Evolutionary conservation across 176 grass and related monocot genomes (phyloP).

Genomic region (Oryza coarctata): DNA sequence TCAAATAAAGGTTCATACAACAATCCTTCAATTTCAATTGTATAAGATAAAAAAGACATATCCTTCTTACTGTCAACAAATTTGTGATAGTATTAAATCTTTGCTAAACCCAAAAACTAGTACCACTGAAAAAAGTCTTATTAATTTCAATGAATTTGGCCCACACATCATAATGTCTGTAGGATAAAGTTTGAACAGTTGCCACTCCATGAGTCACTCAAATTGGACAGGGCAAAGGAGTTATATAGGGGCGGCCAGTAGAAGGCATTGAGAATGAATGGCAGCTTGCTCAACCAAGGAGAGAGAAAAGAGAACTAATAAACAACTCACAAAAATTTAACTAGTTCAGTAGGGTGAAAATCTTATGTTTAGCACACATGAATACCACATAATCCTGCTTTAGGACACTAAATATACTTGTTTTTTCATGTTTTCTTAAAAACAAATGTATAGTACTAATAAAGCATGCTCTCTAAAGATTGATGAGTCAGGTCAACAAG

Average conservation of each 20-base stretch:
- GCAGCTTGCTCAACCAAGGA: neutral
- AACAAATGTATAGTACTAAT: neutral
- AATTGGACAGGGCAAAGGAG: neutral
- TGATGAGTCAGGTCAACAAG: neutral
- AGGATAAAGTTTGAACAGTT: neutral
- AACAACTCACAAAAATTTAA: neutral
- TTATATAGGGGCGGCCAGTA: neutral
- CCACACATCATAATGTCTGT: neutral
- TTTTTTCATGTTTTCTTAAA: neutral
- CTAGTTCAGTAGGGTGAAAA: neutral
- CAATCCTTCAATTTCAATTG: neutral
- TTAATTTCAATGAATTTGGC: neutral
- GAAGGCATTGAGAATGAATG: neutral
- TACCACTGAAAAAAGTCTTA: neutral
- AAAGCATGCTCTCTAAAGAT: conserved; percentile 22
- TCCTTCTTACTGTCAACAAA: neutral
- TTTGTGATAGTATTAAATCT: neutral
- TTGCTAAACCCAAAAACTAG: neutral
- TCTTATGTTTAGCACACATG: neutral
- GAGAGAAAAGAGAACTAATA: neutral
- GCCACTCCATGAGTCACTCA: too few relatives aligned
- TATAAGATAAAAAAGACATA: neutral
- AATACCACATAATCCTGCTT: neutral
- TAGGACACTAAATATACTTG: neutral
- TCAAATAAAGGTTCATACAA: conserved; percentile 30